Evolutionary conservation across 306 rosid genomes (phyloP), one percentile per base, ranked within the genome.

Genomic region (Cucurbita maxima): DNA sequence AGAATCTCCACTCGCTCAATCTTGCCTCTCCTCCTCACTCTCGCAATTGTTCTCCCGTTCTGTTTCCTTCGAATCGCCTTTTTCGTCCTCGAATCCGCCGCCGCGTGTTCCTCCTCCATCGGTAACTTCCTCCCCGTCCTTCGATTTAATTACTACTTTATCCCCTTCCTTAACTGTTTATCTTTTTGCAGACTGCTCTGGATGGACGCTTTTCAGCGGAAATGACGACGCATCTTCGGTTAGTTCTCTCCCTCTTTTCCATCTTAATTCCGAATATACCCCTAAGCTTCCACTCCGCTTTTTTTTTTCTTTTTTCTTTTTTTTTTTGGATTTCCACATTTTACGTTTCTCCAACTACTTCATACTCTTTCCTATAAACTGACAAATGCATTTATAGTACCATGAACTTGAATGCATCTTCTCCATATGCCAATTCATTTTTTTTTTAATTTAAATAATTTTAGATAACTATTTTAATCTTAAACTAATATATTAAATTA

Each of bases 41-140:
- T 92, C 4, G 89, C 85, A 56, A 76, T 88, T 22, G n/a, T 82
- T 71, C 75, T 92, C 79, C 89, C 96, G 60, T 90, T 92, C 37
- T 12, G 90, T 7, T 92, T 90, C 14, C 83, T 92, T 2, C 82
- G 98, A 75, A 15, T 85, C 74, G 92, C 96, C 62, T 82, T 92
- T 76, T 44, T 87, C 58, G 85, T 85, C 36, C 98, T 92, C 11
- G 96, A 92, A 84, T 90, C 98, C 37, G 84, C 96, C 75, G 62
- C 89, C 41, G 81, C 64, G 41, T 90, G 92, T 79, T 90, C 96
- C 68, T 77, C 87, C 40, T 75, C 88, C 20, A 69, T 76, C 16
- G 92, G 98, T 92, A 86, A 0, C 47, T 8, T 43, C 47, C 47
- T 8, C 47, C 10, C 11, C 59, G 18, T 5, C 64, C 0, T 25